These are phyloP conservation scores for Austroboletus sp. DNA, from an alignment of 1,284 basidiomycete genomes.

Conservation along the genomic window DNA sequence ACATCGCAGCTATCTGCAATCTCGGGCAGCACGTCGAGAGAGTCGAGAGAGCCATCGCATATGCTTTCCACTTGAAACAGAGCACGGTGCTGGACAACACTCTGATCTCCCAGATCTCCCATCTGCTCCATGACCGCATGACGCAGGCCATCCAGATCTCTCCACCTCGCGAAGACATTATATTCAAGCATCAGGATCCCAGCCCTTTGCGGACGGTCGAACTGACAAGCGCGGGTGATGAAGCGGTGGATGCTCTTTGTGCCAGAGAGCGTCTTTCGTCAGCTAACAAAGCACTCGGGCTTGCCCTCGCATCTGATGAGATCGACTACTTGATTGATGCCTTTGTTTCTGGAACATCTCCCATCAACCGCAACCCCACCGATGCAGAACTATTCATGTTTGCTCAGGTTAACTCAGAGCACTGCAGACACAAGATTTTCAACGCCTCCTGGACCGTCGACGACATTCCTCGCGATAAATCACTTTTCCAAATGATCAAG, in stretches of 20 bases:
- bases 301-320: conserved; percentile 86
- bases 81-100: conserved; percentile 38
- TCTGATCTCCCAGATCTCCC: conserved; percentile 48
- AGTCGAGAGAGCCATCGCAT: conserved; percentile 79
- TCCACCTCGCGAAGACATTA: conserved; percentile 51
- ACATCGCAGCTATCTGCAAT: conserved; percentile 86
- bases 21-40: conserved; percentile 67
- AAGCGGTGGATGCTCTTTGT: conserved; percentile 25
- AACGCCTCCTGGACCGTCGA: conserved; percentile 96
- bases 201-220: conserved; percentile 68
- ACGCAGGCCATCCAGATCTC: conserved; percentile 70
- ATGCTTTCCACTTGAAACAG: conserved; percentile 53
- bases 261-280: conserved; percentile 58
- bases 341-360: conserved; percentile 64
- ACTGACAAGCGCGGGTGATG: conserved; percentile 36
- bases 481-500: conserved; percentile 95
- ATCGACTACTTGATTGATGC: conserved; percentile 90
- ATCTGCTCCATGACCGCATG: conserved; percentile 90
- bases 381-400: conserved; percentile 99
- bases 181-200: conserved; percentile 71
- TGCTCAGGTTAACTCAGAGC: conserved; percentile 99
- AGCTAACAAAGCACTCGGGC: conserved; percentile 82
- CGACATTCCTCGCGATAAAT: conserved; percentile 58
- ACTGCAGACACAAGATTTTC: conserved; percentile 99
- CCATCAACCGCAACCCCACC: conserved; percentile 77